Evolutionary conservation across 2,329 filamentous ascomycete species (phyloP), one percentile per base, ranked within the genome.

Genomic region (Onygena corvina): DNA sequence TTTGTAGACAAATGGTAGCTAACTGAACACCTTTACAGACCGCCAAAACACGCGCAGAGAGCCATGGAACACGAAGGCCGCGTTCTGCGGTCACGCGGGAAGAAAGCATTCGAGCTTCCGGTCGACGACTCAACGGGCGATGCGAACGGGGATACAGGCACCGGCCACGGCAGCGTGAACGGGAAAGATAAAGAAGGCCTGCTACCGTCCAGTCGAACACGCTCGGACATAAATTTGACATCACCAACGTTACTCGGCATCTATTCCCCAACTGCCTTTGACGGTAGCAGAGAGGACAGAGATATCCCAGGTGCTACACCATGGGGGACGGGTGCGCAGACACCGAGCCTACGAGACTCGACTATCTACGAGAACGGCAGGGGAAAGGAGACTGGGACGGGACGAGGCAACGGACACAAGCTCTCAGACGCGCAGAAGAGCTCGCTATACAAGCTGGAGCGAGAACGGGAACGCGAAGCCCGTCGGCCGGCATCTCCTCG

Each of bases 211-310:
- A 82, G 77, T 61, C 80, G 86, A 51, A 84, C 82, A 20, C 80
- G 83, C 56, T 94, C 87, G 7, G 77, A 87, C 50, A 72, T 88
- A 61, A 94, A 95, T 63, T 75, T 98, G 52, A 94, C 87, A 3
- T 83, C 85, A 7, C 89, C 87, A 1, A 94, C 92, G 0, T 76
- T 98, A 3, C 85, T 84, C 57, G 90, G 92, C 49, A 98, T 98
- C 60, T 98, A 94, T 71, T 81, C 81, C 8, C 80, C 80, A 4
- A 77, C 78, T 0, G 74, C 76, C 27, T 76, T 76, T 51, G 71
- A 76, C 38, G 67, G 54, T 16, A 16, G 14, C 14, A 35, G 47
- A n/a, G 47, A 46, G 16, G 46, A 50, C 18, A 40, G 48, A 11
- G 53, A 53, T 16, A 44, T 47, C 3, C 44, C 52, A 6, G 34